Percentiles rank a stretch among this genome's conserved stretches.
Evolutionary conservation across 2,329 filamentous ascomycete species (phyloP).

Genomic region (Emergomyces africanus): DNA sequence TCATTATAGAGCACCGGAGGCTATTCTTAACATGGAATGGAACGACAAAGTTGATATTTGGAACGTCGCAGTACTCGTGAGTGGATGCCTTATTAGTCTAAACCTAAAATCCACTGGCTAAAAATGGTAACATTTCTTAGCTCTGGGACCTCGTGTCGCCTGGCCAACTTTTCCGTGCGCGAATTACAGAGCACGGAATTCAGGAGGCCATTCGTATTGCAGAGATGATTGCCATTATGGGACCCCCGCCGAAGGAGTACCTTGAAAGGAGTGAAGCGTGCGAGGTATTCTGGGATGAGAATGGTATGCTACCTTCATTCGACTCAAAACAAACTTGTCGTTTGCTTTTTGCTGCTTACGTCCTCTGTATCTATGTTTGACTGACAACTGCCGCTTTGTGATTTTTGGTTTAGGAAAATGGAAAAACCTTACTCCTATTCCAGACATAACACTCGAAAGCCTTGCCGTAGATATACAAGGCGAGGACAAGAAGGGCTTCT

Average conservation of each 20-base stretch:
- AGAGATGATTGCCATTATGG: slow-evolving; percentile 4
- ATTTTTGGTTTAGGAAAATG: neutral
- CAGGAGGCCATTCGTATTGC: neutral
- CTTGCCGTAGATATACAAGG: neutral
- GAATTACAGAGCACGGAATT: neutral
- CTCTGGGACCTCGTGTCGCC: neutral
- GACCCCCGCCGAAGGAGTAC: slow-evolving; percentile 2
- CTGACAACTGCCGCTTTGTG: neutral
- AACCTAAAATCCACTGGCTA: neutral
- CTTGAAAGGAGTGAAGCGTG: neutral
- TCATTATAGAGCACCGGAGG: slow-evolving; percentile 14
- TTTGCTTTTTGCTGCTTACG: neutral
- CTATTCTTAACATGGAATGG: slow-evolving; percentile 15
- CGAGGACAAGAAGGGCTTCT: slow-evolving; percentile 1
- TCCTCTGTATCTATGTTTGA: neutral
- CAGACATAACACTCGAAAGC: slow-evolving; percentile 1
- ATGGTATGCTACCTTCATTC: neutral
- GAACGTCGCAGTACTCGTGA: slow-evolving; percentile 14
- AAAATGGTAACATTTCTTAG: neutral
- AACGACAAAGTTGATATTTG: slow-evolving; percentile 15
- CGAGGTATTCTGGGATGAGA: slow-evolving; percentile 2
- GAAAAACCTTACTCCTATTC: slow-evolving; percentile 1
- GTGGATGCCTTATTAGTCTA: neutral
- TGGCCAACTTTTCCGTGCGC: neutral
- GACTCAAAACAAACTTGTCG: neutral